These are phyloP conservation scores for Vigna reflexopilosa DNA, from an alignment of 306 rosid species.

Conservation along the genomic window DNA sequence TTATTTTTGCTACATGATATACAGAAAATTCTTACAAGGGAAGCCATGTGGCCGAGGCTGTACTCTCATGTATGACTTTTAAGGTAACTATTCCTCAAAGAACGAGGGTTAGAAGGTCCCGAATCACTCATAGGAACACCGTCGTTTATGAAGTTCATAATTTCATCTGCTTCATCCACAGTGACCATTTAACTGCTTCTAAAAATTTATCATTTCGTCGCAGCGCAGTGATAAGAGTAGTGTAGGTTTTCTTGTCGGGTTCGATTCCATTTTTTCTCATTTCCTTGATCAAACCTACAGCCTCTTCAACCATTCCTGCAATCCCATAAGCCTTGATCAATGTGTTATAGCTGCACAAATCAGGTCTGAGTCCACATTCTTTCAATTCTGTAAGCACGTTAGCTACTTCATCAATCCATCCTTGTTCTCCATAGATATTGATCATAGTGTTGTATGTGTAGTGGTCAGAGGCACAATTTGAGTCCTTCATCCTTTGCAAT, in stretches of 20 bases:
- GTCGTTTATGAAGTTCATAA: slow-evolving; percentile 48
- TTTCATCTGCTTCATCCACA: slow-evolving; percentile 95
- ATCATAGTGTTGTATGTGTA: slow-evolving; percentile 89
- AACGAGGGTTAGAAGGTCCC: slow-evolving; percentile 4
- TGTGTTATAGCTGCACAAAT: slow-evolving; percentile 88
- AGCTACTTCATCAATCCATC: slow-evolving; percentile 85
- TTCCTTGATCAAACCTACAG: slow-evolving; percentile 80
- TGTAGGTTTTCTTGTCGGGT: slow-evolving; percentile 83
- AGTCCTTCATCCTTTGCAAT: slow-evolving; percentile 76
- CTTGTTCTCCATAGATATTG: slow-evolving; percentile 88
- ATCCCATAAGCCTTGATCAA: slow-evolving; percentile 92
- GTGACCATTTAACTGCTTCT: slow-evolving; percentile 96
- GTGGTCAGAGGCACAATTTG: slow-evolving; percentile 65
- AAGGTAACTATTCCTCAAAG: too few species aligned
- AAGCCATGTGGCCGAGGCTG: slow-evolving; percentile 26
- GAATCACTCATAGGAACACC: slow-evolving; percentile 15
- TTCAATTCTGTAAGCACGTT: slow-evolving; percentile 71
- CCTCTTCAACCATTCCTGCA: slow-evolving; percentile 94
- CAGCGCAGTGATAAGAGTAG: slow-evolving; percentile 72
- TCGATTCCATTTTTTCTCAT: slow-evolving; percentile 83
- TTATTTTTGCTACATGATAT: slow-evolving; percentile 11
- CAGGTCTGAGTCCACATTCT: slow-evolving; percentile 73
- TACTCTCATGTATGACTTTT: neutral
- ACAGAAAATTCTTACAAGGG: slow-evolving; percentile 32
- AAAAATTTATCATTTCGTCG: slow-evolving; percentile 75